A percentile compares a stretch with the other conserved stretches of the same genome.
Conservation (phyloP, 495 filamentous ascomycete species). For the Penicillium verhagenii region DNA sequence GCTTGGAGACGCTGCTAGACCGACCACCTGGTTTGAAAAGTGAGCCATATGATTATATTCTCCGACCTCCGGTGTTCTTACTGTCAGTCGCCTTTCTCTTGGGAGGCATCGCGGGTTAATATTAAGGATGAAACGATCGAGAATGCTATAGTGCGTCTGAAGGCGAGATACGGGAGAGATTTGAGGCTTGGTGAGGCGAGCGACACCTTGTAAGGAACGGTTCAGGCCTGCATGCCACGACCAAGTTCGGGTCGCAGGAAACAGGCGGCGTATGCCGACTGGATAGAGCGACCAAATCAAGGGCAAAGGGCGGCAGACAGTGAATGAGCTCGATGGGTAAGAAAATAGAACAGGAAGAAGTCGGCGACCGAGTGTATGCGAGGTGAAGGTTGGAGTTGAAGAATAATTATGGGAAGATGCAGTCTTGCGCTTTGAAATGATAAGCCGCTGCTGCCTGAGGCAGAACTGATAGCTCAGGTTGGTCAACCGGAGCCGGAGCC, state of each 20-base stretch:
- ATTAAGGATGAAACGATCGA: neutral
- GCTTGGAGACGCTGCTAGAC: slow-evolving; percentile 59
- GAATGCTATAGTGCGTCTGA: neutral
- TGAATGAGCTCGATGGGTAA: neutral
- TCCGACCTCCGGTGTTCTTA: slow-evolving; percentile 9
- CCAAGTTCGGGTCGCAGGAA: slow-evolving; percentile 11
- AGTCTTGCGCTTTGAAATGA: slow-evolving; percentile 1
- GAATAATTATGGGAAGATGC: neutral
- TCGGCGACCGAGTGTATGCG: neutral
- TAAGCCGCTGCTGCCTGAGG: slow-evolving; percentile 23
- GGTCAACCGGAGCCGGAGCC: slow-evolving; percentile 5
- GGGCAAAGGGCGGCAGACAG: neutral
- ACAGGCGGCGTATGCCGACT: slow-evolving; percentile 14
- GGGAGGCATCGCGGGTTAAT: slow-evolving; percentile 56
- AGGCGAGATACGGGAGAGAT: too few species aligned
- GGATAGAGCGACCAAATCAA: slow-evolving; percentile 1
- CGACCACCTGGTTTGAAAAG: slow-evolving; percentile 47
- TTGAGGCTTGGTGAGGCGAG: slow-evolving; percentile 10
- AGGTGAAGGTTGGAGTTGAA: neutral
- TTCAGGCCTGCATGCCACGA: slow-evolving; percentile 28
- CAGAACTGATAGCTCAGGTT: slow-evolving; percentile 6
- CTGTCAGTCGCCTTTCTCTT: slow-evolving; percentile 75
- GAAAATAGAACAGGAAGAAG: neutral
- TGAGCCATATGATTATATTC: slow-evolving; percentile 22
- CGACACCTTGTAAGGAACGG: slow-evolving; percentile 8